Evolutionary conservation across 768 basidiomycete species (phyloP).

Genomic region (Galerina sulciceps): DNA sequence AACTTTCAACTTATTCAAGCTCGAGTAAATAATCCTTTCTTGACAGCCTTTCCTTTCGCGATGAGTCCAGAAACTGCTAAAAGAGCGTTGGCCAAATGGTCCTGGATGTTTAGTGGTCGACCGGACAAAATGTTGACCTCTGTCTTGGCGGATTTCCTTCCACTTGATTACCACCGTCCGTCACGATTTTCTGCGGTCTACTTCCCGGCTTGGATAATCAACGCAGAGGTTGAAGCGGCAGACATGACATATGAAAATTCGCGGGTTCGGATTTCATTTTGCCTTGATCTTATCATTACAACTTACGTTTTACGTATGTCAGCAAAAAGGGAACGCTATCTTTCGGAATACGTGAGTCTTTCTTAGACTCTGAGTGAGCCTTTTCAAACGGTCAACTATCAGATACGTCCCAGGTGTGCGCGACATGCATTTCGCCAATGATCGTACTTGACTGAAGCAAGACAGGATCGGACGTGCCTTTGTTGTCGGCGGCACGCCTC

Average conservation of each 20-base stretch:
- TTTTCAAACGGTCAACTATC: background rate
- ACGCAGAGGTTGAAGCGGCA: constrained; percentile 50
- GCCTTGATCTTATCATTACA: background rate
- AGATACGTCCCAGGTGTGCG: constrained; percentile 52
- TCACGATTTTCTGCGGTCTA: constrained; percentile 56
- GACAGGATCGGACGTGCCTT: constrained; percentile 48
- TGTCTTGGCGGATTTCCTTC: constrained; percentile 39
- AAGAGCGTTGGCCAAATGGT: constrained; percentile 27
- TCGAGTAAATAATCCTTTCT: background rate
- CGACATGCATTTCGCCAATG: background rate
- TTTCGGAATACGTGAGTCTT: constrained; percentile 52
- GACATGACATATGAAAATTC: constrained; percentile 27
- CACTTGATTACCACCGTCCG: constrained; percentile 44
- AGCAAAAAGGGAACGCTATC: constrained; percentile 37
- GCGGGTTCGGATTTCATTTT: constrained; percentile 28
- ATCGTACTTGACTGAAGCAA: background rate
- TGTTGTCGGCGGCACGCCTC: constrained; percentile 44
- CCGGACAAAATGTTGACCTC: constrained; percentile 27
- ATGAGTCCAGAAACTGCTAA: constrained; percentile 13
- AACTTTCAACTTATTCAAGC: background rate
- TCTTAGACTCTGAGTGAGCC: background rate
- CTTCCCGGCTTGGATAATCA: constrained; percentile 67
- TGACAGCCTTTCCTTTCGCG: constrained; percentile 16
- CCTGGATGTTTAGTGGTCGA: constrained; percentile 28
- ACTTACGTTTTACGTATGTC: background rate